phyloP scores from a whole-genome alignment of 1,284 basidiomycete genomes.

The Porogramme epimiltina region DNA sequence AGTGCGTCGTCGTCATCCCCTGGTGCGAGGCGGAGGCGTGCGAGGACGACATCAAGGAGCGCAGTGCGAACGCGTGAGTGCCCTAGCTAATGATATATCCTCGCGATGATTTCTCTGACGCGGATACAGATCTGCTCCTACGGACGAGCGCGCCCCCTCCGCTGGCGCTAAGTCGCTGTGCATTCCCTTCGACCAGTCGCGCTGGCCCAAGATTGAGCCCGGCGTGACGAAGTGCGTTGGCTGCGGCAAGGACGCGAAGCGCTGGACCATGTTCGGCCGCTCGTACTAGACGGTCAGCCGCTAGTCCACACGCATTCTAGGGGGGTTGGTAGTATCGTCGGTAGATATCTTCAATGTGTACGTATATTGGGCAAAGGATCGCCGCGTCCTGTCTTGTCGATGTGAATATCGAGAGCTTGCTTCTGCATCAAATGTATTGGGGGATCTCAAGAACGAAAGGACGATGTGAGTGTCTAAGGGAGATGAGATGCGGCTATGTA shows the following conservation, averaged over 20 bases:
- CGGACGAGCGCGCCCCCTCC: constrained; percentile 95
- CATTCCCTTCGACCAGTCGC: constrained; percentile 94
- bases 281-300: constrained; percentile 53
- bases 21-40: constrained; percentile 97
- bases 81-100: neutral
- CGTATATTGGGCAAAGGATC: neutral
- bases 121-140: constrained; percentile 68
- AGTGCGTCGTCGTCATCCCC: constrained; percentile 88
- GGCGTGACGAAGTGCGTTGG: constrained; percentile 86
- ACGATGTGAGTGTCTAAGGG: neutral
- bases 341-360: constrained; percentile 2
- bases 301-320: neutral
- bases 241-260: constrained; percentile 85
- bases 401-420: neutral
- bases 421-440: neutral
- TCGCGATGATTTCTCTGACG: constrained; percentile 1
- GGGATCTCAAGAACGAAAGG: neutral
- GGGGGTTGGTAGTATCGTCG: neutral
- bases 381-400: neutral
- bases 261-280: constrained; percentile 91
- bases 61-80: constrained; percentile 83
- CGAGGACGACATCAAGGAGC: constrained; percentile 98
- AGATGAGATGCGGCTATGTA: neutral
- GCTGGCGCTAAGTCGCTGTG: constrained; percentile 97
- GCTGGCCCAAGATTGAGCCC: constrained; percentile 74